phyloP scores from a whole-genome alignment of 1,284 basidiomycete species.

The Thecaphora frezii region DNA sequence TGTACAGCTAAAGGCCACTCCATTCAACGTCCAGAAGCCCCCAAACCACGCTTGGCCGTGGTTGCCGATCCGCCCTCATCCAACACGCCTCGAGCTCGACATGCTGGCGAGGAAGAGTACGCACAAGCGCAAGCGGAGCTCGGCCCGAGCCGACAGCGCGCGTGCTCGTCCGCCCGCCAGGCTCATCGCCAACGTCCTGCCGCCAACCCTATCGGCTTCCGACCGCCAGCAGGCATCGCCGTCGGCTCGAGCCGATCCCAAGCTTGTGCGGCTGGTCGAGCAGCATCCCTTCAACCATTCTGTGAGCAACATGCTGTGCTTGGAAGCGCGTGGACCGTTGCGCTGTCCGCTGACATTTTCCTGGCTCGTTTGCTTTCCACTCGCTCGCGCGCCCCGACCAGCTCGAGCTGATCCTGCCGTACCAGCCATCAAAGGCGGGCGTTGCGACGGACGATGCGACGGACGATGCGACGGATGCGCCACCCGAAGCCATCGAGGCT shows the following conservation, averaged over 20 bases:
- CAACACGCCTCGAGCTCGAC: too few species aligned
- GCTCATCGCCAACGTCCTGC: slow-evolving; percentile 17
- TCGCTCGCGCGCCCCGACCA: background rate
- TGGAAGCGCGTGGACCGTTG: too few species aligned
- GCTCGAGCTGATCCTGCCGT: slow-evolving; percentile 38
- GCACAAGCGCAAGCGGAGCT: slow-evolving; percentile 54
- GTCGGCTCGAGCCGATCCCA: background rate
- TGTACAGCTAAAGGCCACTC: too few species aligned
- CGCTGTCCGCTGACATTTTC: too few species aligned
- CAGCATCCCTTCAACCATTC: slow-evolving; percentile 48
- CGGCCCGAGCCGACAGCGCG: slow-evolving; percentile 40
- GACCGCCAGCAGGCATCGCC: background rate
- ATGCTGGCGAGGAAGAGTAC: slow-evolving; percentile 45
- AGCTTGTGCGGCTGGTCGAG: slow-evolving; percentile 11
- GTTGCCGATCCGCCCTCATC: too few species aligned
- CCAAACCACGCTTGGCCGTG: too few species aligned
- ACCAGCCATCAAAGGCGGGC: background rate
- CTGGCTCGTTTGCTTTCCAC: too few species aligned
- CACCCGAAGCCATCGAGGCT: slow-evolving; percentile 5
- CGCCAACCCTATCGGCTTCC: background rate
- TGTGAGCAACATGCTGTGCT: slow-evolving; percentile 4
- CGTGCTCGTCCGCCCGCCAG: background rate
- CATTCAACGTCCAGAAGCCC: too few species aligned
- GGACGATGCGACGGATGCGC: slow-evolving; percentile 2
- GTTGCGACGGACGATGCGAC: background rate